Evolutionary conservation across 805 yeast genomes (phyloP).

Genomic region (Yarrowia divulgata): DNA sequence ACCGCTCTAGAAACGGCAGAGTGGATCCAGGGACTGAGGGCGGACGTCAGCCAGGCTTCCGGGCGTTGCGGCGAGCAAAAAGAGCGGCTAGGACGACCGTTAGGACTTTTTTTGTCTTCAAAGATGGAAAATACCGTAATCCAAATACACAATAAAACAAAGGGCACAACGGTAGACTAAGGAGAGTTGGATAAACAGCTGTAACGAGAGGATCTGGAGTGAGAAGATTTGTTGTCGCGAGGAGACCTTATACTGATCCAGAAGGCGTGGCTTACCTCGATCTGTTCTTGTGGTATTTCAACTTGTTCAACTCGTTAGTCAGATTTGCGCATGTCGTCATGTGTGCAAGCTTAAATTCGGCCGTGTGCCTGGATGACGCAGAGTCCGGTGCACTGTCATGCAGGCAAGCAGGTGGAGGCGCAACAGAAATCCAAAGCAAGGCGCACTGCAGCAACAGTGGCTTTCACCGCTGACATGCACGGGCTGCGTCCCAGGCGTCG

Average conservation of each 20-base stretch:
- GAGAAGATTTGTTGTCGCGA: too few species aligned
- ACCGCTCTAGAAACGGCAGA: not conserved
- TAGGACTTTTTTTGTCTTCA: too few species aligned
- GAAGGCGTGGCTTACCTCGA: too few species aligned
- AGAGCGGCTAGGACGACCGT: not conserved
- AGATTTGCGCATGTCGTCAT: not conserved
- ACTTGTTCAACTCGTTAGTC: too few species aligned
- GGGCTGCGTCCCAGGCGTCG: constrained; percentile 45
- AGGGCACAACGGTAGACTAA: too few species aligned
- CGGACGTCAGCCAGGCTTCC: not conserved
- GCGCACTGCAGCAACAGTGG: constrained; percentile 38
- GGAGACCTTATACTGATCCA: too few species aligned
- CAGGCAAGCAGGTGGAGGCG: constrained; percentile 38
- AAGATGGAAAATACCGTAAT: too few species aligned
- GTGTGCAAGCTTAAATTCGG: not conserved
- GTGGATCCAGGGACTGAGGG: not conserved
- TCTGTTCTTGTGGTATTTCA: too few species aligned
- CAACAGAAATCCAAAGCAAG: constrained; percentile 9
- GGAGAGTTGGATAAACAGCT: too few species aligned
- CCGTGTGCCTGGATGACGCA: constrained; percentile 20
- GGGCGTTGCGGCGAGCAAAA: not conserved
- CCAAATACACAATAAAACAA: too few species aligned
- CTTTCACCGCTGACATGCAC: constrained; percentile 47
- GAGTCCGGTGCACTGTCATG: not conserved
- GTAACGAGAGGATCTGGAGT: too few species aligned